Evolutionary conservation across 2,329 filamentous ascomycete genomes (phyloP), one percentile per base, ranked within the genome.

Genomic region (Tolypocladium ophioglossoides): DNA sequence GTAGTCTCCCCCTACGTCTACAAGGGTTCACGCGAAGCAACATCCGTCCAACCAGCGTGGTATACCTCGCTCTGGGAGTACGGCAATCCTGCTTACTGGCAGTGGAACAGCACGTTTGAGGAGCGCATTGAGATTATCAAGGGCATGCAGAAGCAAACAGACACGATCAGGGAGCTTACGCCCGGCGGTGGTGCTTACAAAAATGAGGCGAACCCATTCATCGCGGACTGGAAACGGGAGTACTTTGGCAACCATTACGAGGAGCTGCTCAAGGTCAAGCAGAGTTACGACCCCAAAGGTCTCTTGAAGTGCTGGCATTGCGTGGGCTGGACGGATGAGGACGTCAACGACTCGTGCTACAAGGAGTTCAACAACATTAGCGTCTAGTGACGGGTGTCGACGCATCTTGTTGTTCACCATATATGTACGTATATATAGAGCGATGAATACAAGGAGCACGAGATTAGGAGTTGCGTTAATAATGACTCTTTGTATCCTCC

Each of bases 221-320:
- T 66, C 50, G 59, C 60, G 1, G 62, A 66, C 14, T 65, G 61
- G 30, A 57, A 61, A 4, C 46, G 58, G 34, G 57, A 60, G 2
- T 68, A 66, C 49, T 60, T 56, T 51, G 58, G 58, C 8, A 27
- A 34, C 12, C 20, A 48, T 30, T 77, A 77, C 54, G 56, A 61
- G 1, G 56, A 54, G 2, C 58, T 78, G 24, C 50, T 70, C 22
- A 44, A 41, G 2, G 67, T 80, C 41, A 82, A 82, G 71, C 59
- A 68, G 34, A 71, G 68, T 59, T 78, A 74, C 58, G 78, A 78
- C 60, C 66, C 73, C 9, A 50, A 64, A 1, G 61, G 64, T 6
- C 52, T 80, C 12, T 77, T 75, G 34, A 49, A 48, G 14, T 57
- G 56, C 37, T 57, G 47, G 50, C 51, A 44, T 22, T 57, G 56